Base-by-base conservation (phyloP, 1,284 basidiomycete species). In the Kwoniella shivajii region DNA sequence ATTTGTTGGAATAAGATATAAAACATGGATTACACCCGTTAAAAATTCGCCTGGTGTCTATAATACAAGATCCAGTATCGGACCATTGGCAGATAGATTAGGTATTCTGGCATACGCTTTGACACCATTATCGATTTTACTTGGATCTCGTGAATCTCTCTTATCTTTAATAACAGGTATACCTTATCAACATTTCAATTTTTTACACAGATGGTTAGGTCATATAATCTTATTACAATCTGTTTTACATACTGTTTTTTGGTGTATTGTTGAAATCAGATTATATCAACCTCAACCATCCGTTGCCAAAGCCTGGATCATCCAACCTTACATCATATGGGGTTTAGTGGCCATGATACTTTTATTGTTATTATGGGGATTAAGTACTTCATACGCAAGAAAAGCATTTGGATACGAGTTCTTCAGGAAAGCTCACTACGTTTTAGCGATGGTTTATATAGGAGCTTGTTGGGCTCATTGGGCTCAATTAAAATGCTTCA, bases 101-200 rank as follows among this genome's bases (percentile, higher is more conserved):
- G 69, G 69, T 22, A 45, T 68, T 14, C 45, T 72, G 26, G 68
- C 68, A 13, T 72, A 67, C 44, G 69, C 69, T 13, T 59, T 72
- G 13, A 72, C 69, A 13, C 69, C 69, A 5, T 43, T 72, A 6
- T 65, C 63, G 1, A 66, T 72, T 49, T 62, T 72, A n/a, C 64
- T 72, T 24, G 59, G 58, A 6, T 56, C 46, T 3, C 61, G 69
- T 16, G 69, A 72, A 59, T 64, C 58, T 13, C 54, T 72, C 14
- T 49, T 72, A 9, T 67, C 66, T 0, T 60, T 64, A 6, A 51
- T 63, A 11, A 72, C 69, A 16, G 69, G 69, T 14, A 50, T 72
- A 9, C 68, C 69, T 11, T 69, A 69, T 45, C 67, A 69, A 44
- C 65, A 69, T 50, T 72, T 69, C 66, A 69, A 66, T 55, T 67